Conservation (phyloP, 2,329 filamentous ascomycete species). For the Sporothrix schenckii region DNA sequence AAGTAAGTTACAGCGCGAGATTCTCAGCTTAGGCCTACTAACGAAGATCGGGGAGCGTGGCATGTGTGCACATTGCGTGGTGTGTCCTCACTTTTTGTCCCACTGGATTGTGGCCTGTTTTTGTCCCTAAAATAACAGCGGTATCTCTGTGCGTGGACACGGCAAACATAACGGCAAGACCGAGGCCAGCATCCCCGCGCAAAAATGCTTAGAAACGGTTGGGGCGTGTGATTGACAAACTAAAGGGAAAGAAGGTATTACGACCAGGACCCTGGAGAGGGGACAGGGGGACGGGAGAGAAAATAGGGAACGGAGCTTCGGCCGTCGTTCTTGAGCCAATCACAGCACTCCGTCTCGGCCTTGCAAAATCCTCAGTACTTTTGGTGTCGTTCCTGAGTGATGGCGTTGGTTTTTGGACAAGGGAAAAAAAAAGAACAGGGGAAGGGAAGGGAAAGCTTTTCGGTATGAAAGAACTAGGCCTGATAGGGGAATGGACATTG, state of each 20-base stretch:
- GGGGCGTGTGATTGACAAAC: constrained; percentile 4
- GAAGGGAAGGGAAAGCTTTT: constrained; percentile 20
- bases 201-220: not conserved
- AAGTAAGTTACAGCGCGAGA: not conserved
- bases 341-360: not conserved
- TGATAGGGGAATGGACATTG: constrained; percentile 13
- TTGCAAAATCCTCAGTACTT: not conserved
- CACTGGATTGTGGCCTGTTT: constrained; percentile 32
- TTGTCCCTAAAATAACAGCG: constrained; percentile 33
- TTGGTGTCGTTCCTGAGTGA: constrained; percentile 9
- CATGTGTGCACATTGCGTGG: not conserved
- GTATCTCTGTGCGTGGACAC: not conserved
- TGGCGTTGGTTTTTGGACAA: not conserved
- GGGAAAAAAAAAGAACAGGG: not conserved
- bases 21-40: not conserved
- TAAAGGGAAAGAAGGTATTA: not conserved
- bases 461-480: not conserved
- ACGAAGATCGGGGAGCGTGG: too few species aligned
- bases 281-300: not conserved
- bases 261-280: not conserved
- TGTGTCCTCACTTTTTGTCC: not conserved
- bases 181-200: not conserved
- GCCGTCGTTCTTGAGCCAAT: constrained; percentile 31
- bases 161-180: not conserved
- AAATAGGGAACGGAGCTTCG: not conserved